Evolutionary conservation across 2,329 filamentous ascomycete species (phyloP), one percentile per base, ranked within the genome.

Genomic region (Aspergillus awamori): DNA sequence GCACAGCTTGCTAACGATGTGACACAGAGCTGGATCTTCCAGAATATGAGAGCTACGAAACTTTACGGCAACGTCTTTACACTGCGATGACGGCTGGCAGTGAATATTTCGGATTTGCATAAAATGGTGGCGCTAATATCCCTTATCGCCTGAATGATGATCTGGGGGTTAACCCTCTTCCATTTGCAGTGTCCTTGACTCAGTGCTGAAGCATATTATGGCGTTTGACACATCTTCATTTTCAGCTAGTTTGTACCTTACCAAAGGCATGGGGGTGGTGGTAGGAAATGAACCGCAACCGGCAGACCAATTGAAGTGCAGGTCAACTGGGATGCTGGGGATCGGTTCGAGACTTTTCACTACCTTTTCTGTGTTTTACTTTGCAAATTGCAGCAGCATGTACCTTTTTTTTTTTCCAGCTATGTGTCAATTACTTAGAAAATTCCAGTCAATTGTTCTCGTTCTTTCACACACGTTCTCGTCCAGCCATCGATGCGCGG

Each of bases 1-100:
- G 10, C 22, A 58, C n/a, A 22, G 17, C 43, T 59, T 58, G 57
- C 78, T 83, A 72, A 84, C 69, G 56, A 48, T 28, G 5, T 47
- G 59, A 49, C 57, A 62, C 76, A 97, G 93, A 99, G 82, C 92
- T 99, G 75, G 95, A 99, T 81, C 87, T 99, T 69, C 95, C 95
- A 45, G 95, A 99, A 80, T 99, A 99, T 75, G 95, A 98, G 73
- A 96, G 88, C 76, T 99, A 99, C 78, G 95, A 99, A 72, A 84
- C 86, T 69, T 86, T 99, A 63, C 89, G 95, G 65, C 88, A 91
- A 71, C 93, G 95, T 74, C 81, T 99, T 62, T 89, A 96, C 77
- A 98, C 93, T 69, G 95, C 95, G 65, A 97, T 99, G 78, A 99
- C 95, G n/a, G 89, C 93, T 67, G 95, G 95, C 69, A 95, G 93